Base-by-base conservation (phyloP, 371 early-diverging fungal species). In the Rhizopus arrhizus region DNA sequence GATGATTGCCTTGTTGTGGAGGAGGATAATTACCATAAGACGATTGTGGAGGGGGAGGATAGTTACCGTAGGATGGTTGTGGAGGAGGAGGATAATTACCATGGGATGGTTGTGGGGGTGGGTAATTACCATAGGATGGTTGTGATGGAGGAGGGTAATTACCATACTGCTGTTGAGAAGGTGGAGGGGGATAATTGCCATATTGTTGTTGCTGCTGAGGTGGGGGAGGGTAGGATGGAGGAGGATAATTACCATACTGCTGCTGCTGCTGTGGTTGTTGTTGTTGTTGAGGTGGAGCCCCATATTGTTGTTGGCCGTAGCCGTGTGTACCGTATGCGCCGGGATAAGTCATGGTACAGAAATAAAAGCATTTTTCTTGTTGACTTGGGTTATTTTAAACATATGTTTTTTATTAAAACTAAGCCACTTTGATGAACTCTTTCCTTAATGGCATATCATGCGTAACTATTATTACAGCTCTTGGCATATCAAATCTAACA, bases 271-370 rank as follows among this genome's bases (percentile, higher is more conserved):
- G 59, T 40, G 49, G 59, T 36, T 59, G 41, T 42, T 59, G 59
- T 51, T 50, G 49, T 32, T 48, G 12, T 12, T 12, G 8, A 10
- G 40, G 10, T 40, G 40, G 40, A 12, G 12, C 40, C 40, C 40
- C 43, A 22, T 22, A 22, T 22, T 43, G 43, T 43, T 43, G 43
- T 22, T 22, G 22, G 41, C 59, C 62, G 32, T 63, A 59, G 48
- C 65, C 65, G 28, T 61, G 62, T 32, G 62, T 59, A 13, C 68
- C 68, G 28, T 67, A 67, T 22, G 62, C 15, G 38, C 68, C 68
- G 16, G 68, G 68, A 56, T 67, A 67, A 36, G 63, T 12, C 68
- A 67, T 67, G 40, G 7, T 31, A 53, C 22, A 22, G 22, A 22
- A 22, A 22, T 22, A 22, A 22, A 22, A 22, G 22, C 22, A 22